Evolutionary conservation across 1,139 yeast genomes (phyloP).

Genomic region (Saccharomyces hybrid): DNA sequence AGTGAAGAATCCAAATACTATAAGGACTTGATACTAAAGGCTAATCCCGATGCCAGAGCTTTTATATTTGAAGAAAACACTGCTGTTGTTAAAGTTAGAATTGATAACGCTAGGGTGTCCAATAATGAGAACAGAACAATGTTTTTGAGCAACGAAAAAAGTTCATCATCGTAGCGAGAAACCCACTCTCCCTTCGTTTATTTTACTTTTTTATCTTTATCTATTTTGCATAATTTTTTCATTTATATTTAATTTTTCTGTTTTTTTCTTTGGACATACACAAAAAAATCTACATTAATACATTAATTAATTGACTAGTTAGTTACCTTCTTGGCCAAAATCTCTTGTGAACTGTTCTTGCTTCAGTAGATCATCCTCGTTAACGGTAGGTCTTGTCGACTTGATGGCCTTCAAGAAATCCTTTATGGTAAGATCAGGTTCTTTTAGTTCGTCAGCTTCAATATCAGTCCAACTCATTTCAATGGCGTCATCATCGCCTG

Average conservation of each 20-base stretch:
- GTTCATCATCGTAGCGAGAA: no score
- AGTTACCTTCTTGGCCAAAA: slow-evolving; percentile 93
- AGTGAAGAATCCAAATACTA: no score
- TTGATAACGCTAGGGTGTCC: no score
- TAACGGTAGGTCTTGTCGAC: slow-evolving; percentile 91
- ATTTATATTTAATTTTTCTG: not conserved
- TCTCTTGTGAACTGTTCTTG: slow-evolving; percentile 88
- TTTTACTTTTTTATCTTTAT: no score
- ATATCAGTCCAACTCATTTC: slow-evolving; percentile 95
- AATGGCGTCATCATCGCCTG: slow-evolving; percentile 79
- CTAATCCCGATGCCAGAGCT: no score
- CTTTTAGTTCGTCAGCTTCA: slow-evolving; percentile 79
- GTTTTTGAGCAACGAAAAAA: no score
- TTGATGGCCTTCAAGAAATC: slow-evolving; percentile 92
- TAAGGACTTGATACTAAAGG: no score
- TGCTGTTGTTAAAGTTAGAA: no score
- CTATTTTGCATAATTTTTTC: no score
- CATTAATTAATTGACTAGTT: slow-evolving; percentile 24
- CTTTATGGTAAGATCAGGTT: slow-evolving; percentile 82
- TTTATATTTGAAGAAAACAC: no score
- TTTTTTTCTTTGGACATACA: not conserved
- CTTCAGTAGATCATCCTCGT: slow-evolving; percentile 67
- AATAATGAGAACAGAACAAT: no score
- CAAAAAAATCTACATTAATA: not conserved
- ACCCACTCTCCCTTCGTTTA: no score